These are phyloP conservation scores for Vishniacozyma victoriae DNA, from an alignment of 768 basidiomycete genomes.

Conservation along the genomic window DNA sequence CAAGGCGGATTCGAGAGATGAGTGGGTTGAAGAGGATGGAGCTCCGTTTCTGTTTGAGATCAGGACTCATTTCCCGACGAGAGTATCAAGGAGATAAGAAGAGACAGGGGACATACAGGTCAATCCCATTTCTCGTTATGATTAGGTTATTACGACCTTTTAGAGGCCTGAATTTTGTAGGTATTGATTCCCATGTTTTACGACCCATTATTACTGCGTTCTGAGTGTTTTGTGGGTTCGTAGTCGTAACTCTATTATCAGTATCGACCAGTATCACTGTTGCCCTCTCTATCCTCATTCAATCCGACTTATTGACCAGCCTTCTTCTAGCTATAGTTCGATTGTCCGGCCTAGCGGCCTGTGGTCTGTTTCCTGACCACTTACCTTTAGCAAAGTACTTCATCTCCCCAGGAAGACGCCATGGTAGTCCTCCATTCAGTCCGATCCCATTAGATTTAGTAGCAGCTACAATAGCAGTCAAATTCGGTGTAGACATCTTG, in stretches of 20 bases:
- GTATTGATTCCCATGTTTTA: conserved; percentile 97
- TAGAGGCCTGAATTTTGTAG: conserved; percentile 73
- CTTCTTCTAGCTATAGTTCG: too few species aligned
- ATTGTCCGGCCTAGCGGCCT: too few species aligned
- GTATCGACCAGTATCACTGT: too few species aligned
- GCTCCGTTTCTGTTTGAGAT: not conserved
- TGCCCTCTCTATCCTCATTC: too few species aligned
- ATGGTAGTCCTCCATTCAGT: conserved; percentile 66
- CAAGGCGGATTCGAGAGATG: conserved; percentile 19
- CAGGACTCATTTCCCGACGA: not conserved
- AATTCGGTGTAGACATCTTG: not conserved
- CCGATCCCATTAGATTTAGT: conserved; percentile 86
- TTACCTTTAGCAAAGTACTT: conserved; percentile 85
- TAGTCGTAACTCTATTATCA: too few species aligned
- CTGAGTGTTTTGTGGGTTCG: not conserved
- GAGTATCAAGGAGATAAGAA: not conserved
- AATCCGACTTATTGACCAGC: too few species aligned
- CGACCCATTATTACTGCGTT: conserved; percentile 93
- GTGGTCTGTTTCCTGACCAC: too few species aligned
- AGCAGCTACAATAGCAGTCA: conserved; percentile 91
- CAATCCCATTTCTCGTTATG: conserved; percentile 56
- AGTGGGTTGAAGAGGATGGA: conserved; percentile 2
- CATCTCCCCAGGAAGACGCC: conserved; percentile 83
- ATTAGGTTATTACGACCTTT: conserved; percentile 70
- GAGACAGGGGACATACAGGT: conserved; percentile 55